Base-by-base conservation (phyloP, 1,284 basidiomycete species). In the Microbotryum violaceum region DNA sequence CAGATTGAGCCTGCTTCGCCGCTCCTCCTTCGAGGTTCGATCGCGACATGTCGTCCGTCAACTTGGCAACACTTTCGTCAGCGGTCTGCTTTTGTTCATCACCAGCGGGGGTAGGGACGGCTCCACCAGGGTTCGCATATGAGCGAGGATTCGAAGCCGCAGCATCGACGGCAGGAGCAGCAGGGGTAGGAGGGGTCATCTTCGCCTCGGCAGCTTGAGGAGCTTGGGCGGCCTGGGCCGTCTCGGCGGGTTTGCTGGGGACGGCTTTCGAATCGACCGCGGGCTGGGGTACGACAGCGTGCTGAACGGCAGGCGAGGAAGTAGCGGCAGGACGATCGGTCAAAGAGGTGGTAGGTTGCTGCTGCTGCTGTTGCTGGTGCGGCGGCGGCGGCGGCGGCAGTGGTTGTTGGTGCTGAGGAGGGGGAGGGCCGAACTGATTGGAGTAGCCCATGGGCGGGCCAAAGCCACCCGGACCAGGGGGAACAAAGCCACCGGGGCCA, bases 11-110 rank as follows among this genome's bases (percentile, higher is more conserved):
- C 49, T 46, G 25, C 7, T 33, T 8, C 23, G 37, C 14, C 31
- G 31, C 9, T 31, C 31, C 31, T 42, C 16, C 27, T 9, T 44
- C 58, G 50, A 62, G 42, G 48, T 54, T 48, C 18, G 65, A 42
- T 12, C 60, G 60, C 49, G 62, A 64, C 55, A 67, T 60, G 56
- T 64, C 62, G 56, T 64, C 60, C 2, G 65, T 63, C 53, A 67
- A 60, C 56, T 67, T 62, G 50, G 62, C 63, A n/a, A 64, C 60
- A 29, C 46, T 46, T 5, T n/a, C n/a, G 44, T 67, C 65, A 46
- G 50, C 51, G 5, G 56, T 46, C 44, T 65, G 57, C 47, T 54
- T 55, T 56, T 55, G 20, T 45, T 45, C 51, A 46, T 16, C 33
- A 51, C 20, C 49, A 56, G 46, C 51, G 50, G 54, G 50, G 42